These are phyloP conservation scores for Lichtheimia corymbifera DNA, from an alignment of 371 early-diverging fungal species.

Conservation along the genomic window DNA sequence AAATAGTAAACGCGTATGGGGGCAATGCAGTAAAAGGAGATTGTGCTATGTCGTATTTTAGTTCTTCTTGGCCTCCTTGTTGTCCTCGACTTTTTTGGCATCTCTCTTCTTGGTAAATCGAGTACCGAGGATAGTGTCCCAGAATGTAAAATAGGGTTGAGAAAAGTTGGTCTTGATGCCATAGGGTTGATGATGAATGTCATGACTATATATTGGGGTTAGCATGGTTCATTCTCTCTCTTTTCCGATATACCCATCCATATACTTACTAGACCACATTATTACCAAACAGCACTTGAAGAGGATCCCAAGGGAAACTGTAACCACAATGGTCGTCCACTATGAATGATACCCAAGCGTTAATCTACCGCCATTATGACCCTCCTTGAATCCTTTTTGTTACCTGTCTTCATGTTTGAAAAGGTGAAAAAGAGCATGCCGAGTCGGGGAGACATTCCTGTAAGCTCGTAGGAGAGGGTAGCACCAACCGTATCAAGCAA, in stretches of 20 bases:
- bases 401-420: conserved; percentile 76
- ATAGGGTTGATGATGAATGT: conserved; percentile 68
- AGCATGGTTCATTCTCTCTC: no score
- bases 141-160: conserved; percentile 78
- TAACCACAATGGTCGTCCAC: conserved; percentile 86
- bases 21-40: no score
- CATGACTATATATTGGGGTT: conserved; percentile 45
- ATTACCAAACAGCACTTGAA: conserved; percentile 65
- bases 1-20: no score
- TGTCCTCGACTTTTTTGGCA: background rate
- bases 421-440: conserved; percentile 70
- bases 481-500: conserved; percentile 76
- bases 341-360: conserved; percentile 10
- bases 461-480: conserved; percentile 61
- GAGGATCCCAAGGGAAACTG: conserved; percentile 77
- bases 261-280: conserved; percentile 69
- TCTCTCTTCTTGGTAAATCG: conserved; percentile 9
- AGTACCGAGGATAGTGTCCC: conserved; percentile 58
- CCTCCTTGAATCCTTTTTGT: conserved; percentile 2
- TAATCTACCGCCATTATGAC: background rate
- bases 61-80: no score
- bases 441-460: conserved; percentile 71
- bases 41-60: no score
- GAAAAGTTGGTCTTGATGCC: conserved; percentile 69
- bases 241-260: no score